These are phyloP conservation scores for Cronartium quercuum DNA, from an alignment of 1,284 basidiomycete species.

Conservation along the genomic window DNA sequence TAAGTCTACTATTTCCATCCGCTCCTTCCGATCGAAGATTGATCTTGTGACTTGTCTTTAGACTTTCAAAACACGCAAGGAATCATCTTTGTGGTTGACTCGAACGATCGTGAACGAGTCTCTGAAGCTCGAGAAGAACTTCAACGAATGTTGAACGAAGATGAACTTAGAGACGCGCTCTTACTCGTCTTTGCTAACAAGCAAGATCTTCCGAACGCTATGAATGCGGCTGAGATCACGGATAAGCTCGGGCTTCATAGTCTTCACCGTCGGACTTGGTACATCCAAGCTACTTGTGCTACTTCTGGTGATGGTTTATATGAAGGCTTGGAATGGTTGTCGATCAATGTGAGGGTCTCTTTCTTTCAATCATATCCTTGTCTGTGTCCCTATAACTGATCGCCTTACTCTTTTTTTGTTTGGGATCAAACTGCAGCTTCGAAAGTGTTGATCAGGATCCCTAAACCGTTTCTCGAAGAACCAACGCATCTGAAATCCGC, in stretches of 20 bases:
- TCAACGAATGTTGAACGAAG: conserved; percentile 99
- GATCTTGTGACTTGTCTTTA: conserved; percentile 48
- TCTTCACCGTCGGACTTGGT: conserved; percentile 94
- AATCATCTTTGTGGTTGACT: conserved; percentile 99
- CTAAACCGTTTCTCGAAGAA: no score
- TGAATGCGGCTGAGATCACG: conserved; percentile 99
- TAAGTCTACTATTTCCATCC: conserved; percentile 53
- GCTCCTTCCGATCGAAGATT: background rate
- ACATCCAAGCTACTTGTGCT: conserved; percentile 99
- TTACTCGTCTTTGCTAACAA: conserved; percentile 99
- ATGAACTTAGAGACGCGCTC: conserved; percentile 96
- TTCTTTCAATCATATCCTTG: no score
- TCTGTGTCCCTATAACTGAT: no score
- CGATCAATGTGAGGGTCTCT: conserved; percentile 20
- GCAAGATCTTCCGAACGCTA: conserved; percentile 97
- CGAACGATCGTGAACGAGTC: conserved; percentile 99
- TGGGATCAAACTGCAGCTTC: no score
- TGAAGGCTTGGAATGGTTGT: conserved; percentile 87
- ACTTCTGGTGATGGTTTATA: conserved; percentile 98
- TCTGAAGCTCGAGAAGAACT: conserved; percentile 98
- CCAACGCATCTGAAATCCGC: no score
- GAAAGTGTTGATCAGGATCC: no score
- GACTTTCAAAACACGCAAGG: conserved; percentile 99
- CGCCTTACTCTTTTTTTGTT: no score
- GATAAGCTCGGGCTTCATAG: conserved; percentile 98